These are phyloP conservation scores for Lasiosphaeriaceae sp. DNA, from an alignment of 495 filamentous ascomycete species.

Conservation along the genomic window DNA sequence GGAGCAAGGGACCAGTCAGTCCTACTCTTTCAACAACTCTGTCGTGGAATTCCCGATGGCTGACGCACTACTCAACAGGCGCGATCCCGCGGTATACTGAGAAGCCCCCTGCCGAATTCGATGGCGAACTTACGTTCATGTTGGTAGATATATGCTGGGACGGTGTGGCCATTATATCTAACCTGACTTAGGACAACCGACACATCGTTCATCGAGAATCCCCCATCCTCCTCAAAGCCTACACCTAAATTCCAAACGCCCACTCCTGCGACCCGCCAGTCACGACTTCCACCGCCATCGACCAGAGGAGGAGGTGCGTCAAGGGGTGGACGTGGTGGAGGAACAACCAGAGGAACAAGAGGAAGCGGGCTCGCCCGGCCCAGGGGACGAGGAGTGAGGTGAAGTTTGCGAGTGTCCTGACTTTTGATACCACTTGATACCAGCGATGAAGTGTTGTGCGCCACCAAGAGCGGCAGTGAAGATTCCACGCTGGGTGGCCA, in stretches of 20 bases:
- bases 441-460: too few relatives aligned
- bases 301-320: conserved; percentile 40
- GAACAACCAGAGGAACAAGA: conserved; percentile 29
- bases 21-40: too few relatives aligned
- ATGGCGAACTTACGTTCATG: conserved; percentile 83
- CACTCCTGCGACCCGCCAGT: conserved; percentile 44
- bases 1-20: conserved; percentile 26
- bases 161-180: background rate
- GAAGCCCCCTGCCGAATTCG: conserved; percentile 23
- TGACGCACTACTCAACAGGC: too few relatives aligned
- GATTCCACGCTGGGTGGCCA: too few relatives aligned
- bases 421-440: background rate
- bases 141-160: conserved; percentile 36
- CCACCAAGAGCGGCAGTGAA: too few relatives aligned
- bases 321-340: conserved; percentile 29
- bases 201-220: conserved; percentile 89
- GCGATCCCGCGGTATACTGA: conserved; percentile 14
- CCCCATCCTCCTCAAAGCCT: conserved; percentile 66
- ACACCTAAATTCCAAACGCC: conserved; percentile 61
- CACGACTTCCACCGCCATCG: conserved; percentile 34
- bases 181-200: conserved; percentile 73
- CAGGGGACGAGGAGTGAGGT: conserved; percentile 34
- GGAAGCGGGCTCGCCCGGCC: conserved; percentile 46
- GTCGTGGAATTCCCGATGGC: too few relatives aligned
- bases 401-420: conserved; percentile 3